A percentile compares a stretch with the other conserved stretches of the same genome.
Conservation (phyloP, 2,329 filamentous ascomycete species). For the Remersonia thermophila region DNA sequence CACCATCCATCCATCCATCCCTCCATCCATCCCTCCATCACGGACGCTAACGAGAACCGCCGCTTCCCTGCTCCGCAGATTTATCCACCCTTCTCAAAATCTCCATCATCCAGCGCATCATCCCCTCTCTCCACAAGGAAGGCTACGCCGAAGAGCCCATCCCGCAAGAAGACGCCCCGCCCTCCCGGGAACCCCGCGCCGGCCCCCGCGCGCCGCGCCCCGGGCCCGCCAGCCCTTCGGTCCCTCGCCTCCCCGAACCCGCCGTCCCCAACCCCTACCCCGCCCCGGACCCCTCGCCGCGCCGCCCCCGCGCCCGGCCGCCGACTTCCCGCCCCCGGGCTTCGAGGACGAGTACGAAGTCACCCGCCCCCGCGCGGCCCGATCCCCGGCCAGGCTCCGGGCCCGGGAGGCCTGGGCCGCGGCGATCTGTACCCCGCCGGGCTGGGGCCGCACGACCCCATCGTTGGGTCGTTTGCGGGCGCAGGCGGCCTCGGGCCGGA, state of each 20-base stretch:
- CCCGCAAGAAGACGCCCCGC: conserved; percentile 23
- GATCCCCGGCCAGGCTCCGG: conserved; percentile 20
- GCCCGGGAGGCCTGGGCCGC: conserved; percentile 49
- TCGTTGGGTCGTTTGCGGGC: conserved; percentile 51
- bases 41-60: conserved; percentile 3
- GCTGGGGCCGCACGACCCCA: conserved; percentile 72
- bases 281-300: conserved; percentile 52
- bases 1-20: not conserved
- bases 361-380: conserved; percentile 49
- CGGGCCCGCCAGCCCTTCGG: conserved; percentile 17
- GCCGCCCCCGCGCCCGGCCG: conserved; percentile 49
- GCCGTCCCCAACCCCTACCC: conserved; percentile 50
- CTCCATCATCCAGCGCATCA: conserved; percentile 72
- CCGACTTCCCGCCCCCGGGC: conserved; percentile 71
- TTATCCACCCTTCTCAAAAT: conserved; percentile 62
- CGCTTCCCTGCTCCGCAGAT: conserved; percentile 26
- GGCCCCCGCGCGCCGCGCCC: conserved; percentile 5
- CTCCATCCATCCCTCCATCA: not conserved
- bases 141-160: conserved; percentile 52
- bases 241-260: conserved; percentile 42
- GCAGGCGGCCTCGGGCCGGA: conserved; percentile 20
- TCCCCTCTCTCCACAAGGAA: conserved; percentile 64
- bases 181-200: conserved; percentile 23
- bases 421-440: conserved; percentile 81
- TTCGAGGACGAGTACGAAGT: conserved; percentile 93